A percentile compares a stretch with the other conserved stretches of the same genome.
phyloP scores from a whole-genome alignment of 2,329 filamentous ascomycete species.

The Leptographium procerum region DNA sequence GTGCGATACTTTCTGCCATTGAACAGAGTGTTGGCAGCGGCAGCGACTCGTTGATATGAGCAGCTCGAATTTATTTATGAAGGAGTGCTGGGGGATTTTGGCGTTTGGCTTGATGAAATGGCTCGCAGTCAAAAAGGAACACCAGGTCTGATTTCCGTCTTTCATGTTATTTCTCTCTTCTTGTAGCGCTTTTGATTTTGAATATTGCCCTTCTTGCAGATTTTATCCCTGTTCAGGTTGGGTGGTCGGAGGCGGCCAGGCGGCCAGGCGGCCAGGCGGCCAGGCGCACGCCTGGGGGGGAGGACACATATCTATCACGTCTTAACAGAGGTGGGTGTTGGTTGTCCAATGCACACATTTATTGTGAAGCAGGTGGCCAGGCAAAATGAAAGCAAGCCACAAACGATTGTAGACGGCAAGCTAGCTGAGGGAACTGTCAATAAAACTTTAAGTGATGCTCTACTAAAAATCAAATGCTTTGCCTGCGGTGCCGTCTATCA shows the following conservation, averaged over 20 bases:
- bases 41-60: conserved; percentile 58
- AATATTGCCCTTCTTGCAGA: neutral
- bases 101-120: conserved; percentile 1
- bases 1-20: conserved; percentile 61
- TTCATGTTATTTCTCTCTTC: neutral
- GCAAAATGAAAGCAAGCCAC: neutral
- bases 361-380: neutral
- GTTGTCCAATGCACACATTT: neutral
- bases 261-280: too few species aligned
- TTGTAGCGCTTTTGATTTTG: neutral
- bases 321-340: neutral
- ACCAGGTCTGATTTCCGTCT: neutral
- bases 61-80: neutral
- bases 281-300: too few species aligned
- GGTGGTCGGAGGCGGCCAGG: neutral
- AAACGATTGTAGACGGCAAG: too few species aligned
- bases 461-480: neutral
- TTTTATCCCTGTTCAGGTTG: neutral
- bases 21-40: conserved; percentile 66
- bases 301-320: neutral
- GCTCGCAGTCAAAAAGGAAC: neutral
- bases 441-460: neutral
- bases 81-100: neutral
- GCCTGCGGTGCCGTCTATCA: neutral
- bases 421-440: too few species aligned